These are phyloP conservation scores for Manihot esculenta DNA, from an alignment of 441 rosid genomes.

Conservation along the genomic window DNA sequence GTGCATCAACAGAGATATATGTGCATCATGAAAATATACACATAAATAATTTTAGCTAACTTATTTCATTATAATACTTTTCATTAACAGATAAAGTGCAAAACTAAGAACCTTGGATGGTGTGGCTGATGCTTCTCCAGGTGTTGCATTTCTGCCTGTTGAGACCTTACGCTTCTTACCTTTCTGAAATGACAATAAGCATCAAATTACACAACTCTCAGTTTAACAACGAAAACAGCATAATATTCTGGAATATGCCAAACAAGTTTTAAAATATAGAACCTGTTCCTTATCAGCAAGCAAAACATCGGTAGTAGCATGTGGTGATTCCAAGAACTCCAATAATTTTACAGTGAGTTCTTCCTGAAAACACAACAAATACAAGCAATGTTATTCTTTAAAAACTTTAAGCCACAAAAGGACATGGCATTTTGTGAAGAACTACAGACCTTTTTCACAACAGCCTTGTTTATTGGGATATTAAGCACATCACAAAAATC, in stretches of 20 bases:
- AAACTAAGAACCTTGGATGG: conserved; percentile 65
- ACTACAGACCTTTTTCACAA: conserved; percentile 63
- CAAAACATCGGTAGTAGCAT: conserved; percentile 64
- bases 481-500: conserved; percentile 91
- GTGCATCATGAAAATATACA: neutral
- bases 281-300: conserved; percentile 94
- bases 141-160: conserved; percentile 41
- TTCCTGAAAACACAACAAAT: conserved; percentile 46
- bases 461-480: conserved; percentile 66
- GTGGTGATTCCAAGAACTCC: conserved; percentile 93
- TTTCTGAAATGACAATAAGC: conserved; percentile 42
- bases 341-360: conserved; percentile 79
- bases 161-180: conserved; percentile 64
- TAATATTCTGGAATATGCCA: conserved; percentile 13
- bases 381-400: conserved; percentile 11
- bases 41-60: neutral
- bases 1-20: neutral
- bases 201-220: conserved; percentile 19
- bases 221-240: conserved; percentile 4
- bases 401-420: conserved; percentile 17
- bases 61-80: no score
- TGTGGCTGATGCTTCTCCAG: conserved; percentile 53
- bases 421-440: conserved; percentile 1
- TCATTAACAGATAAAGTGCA: neutral
- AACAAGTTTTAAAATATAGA: conserved; percentile 9